phyloP scores from a whole-genome alignment of 2,329 filamentous ascomycete species.

The Cercospora brassicicola region DNA sequence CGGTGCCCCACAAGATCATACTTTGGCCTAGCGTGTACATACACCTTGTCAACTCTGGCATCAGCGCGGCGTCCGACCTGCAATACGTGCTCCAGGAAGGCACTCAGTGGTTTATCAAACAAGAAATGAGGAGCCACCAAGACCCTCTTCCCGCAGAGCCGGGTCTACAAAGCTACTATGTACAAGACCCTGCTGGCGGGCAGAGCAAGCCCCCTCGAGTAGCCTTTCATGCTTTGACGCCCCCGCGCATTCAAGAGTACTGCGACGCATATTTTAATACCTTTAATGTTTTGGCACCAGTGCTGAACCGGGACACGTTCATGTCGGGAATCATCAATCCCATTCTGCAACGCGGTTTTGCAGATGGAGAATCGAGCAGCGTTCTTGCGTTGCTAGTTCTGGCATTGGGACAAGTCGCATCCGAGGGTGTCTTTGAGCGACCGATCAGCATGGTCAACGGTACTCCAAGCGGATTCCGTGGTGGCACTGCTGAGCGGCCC shows the following conservation, averaged over 20 bases:
- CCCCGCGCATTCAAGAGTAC: slow-evolving; percentile 54
- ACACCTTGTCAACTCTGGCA: slow-evolving; percentile 40
- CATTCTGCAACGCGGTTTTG: slow-evolving; percentile 53
- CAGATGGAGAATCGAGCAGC: slow-evolving; percentile 50
- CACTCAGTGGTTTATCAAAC: slow-evolving; percentile 43
- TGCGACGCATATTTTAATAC: slow-evolving; percentile 60
- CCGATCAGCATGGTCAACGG: slow-evolving; percentile 50
- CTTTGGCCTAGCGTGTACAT: slow-evolving; percentile 48
- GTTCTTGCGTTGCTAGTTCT: slow-evolving; percentile 60
- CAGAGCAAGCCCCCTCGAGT: slow-evolving; percentile 27
- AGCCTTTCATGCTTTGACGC: slow-evolving; percentile 44
- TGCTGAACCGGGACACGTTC: slow-evolving; percentile 60
- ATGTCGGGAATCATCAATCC: slow-evolving; percentile 49
- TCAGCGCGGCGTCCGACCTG: slow-evolving; percentile 37
- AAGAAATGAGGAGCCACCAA: slow-evolving; percentile 39
- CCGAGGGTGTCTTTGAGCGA: slow-evolving; percentile 52
- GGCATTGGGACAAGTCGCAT: slow-evolving; percentile 59
- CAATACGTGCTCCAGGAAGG: slow-evolving; percentile 42
- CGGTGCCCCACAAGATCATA: slow-evolving; percentile 55
- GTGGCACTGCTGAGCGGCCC: slow-evolving; percentile 52
- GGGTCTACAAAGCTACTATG: slow-evolving; percentile 29
- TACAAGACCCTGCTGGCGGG: slow-evolving; percentile 18
- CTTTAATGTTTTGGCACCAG: slow-evolving; percentile 60
- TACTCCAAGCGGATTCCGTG: slow-evolving; percentile 54
- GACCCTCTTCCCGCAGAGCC: slow-evolving; percentile 33